A percentile compares a stretch with the other conserved stretches of the same genome.
Conservation (phyloP, 2,329 filamentous ascomycete genomes). For the Fusarium globosum region DNA sequence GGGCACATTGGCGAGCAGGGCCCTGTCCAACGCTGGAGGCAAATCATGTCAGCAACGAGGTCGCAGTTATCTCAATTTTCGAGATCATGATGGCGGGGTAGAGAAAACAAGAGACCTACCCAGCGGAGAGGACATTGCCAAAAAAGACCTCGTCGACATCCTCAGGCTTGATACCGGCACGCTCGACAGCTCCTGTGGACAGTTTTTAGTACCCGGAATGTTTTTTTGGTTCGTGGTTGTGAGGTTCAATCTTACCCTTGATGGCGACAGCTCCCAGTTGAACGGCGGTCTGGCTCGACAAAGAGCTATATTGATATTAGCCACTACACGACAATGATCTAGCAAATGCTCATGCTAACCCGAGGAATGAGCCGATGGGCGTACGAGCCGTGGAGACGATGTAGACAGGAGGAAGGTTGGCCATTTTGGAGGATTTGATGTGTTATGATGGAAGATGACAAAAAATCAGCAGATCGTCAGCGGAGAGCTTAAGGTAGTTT, state of each 20-base stretch:
- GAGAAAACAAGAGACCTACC: constrained; percentile 65
- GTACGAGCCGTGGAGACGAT: constrained; percentile 94
- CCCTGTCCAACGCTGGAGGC: constrained; percentile 85
- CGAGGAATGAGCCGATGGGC: constrained; percentile 92
- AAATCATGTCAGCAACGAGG: constrained; percentile 25
- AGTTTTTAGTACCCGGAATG: not conserved
- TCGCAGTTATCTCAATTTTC: not conserved
- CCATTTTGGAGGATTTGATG: constrained; percentile 66
- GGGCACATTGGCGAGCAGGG: constrained; percentile 92
- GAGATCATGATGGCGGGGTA: constrained; percentile 19
- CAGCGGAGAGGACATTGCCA: constrained; percentile 96
- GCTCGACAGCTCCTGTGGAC: constrained; percentile 78
- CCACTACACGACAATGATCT: not conserved
- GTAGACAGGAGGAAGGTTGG: constrained; percentile 87
- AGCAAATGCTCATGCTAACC: constrained; percentile 63
- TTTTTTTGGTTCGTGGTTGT: not conserved
- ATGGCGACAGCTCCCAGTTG: constrained; percentile 93
- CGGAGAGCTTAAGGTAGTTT: constrained; percentile 15
- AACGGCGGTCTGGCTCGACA: constrained; percentile 86
- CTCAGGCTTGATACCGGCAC: constrained; percentile 86
- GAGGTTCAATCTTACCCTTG: constrained; percentile 73
- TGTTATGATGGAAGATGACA: constrained; percentile 16
- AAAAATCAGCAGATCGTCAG: constrained; percentile 11
- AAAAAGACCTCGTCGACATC: constrained; percentile 98
- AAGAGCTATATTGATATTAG: constrained; percentile 69